Evolutionary conservation across 2,329 filamentous ascomycete species (phyloP), one percentile per base, ranked within the genome.

Genomic region (Tolypocladium amazonense): DNA sequence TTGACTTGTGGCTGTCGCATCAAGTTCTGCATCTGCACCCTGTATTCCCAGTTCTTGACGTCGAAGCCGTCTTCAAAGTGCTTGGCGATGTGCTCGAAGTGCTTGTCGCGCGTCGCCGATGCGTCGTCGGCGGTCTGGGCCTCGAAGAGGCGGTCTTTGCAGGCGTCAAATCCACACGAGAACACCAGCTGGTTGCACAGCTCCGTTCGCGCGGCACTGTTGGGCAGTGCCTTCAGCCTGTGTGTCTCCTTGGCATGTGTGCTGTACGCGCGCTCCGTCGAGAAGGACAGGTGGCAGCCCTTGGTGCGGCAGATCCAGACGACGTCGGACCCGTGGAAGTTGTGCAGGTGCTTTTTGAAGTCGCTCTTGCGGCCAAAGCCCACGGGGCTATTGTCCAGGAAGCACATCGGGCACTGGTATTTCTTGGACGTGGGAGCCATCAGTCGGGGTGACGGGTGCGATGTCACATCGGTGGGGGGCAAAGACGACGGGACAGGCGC

Each of bases 271-370:
- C 74, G 71, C 62, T 78, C 76, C 27, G 76, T 77, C 59, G 76
- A 75, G 53, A 78, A 78, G 4, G 74, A 73, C n/a, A 76, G 66
- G 53, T 73, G 69, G 65, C 76, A 78, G 33, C 69, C 71, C 61
- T 71, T 72, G 43, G 73, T 75, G 54, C 72, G 75, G 67, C 76
- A 78, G 25, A 76, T 67, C 76, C 76, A 78, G 45, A 73, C 69
- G 41, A 73, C 70, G 62, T 78, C 75, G 56, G 73, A 70, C 43
- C 75, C 74, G 63, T 78, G 76, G 62, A 78, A 78, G 66, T 77
- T 76, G 69, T 77, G 75, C n/a, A 78, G 67, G 63, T 78, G 76
- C 69, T 78, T 78, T 70, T 78, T 78, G 65, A 78, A 77, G 63
- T 78, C 76, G 64, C 75, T 77, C 68, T 78, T 78, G 60, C 76